Base-by-base conservation (phyloP, 768 basidiomycete genomes). In the Tricholoma terreum region DNA sequence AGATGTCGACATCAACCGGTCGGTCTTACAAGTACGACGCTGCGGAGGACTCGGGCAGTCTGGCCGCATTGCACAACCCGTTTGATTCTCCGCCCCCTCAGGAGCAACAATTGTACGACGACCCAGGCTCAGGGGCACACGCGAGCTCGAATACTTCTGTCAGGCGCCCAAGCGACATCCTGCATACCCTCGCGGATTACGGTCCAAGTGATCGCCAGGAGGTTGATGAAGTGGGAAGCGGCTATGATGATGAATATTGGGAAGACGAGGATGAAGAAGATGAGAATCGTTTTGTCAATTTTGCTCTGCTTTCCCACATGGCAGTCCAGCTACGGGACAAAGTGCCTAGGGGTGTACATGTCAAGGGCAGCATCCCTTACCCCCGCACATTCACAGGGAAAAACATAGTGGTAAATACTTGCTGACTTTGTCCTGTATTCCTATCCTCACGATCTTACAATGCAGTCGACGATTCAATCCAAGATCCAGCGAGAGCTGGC, bases 321-420 rank as follows among this genome's bases (percentile, higher is more conserved):
- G 94, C 94, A 1, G 87, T 95, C 34, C 87, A 91, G 67, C 73
- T 98, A 56, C 82, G 89, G 55, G 95, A 98, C 73, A 90, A 92
- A 67, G 92, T 98, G 2, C 92, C 90, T 3, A 80, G 91, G 54
- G 87, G 85, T 6, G 85, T 83, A 6, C 95, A 97, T 64, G 89
- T 92, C 59, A 97, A 98, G 74, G 93, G 92, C 6, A 90, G 93
- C 55, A 91, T 98, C 40, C 89, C 91, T 2, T 96, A 96, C 69
- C 90, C 88, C 4, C 78, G 85, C 3, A 89, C 92, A 19, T 98
- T 98, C 63, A 98, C 96, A 2, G 96, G 96, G 6, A 92, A 91
- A 65, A 94, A 98, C 65, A 85, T 96, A 34, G 93, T 98, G 61
- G 90, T 94, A 74, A 66, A 92, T 80, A 49, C n/a, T 31, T 15